Conservation (phyloP, 2,329 filamentous ascomycete species). For the Colletotrichum noveboracense region DNA sequence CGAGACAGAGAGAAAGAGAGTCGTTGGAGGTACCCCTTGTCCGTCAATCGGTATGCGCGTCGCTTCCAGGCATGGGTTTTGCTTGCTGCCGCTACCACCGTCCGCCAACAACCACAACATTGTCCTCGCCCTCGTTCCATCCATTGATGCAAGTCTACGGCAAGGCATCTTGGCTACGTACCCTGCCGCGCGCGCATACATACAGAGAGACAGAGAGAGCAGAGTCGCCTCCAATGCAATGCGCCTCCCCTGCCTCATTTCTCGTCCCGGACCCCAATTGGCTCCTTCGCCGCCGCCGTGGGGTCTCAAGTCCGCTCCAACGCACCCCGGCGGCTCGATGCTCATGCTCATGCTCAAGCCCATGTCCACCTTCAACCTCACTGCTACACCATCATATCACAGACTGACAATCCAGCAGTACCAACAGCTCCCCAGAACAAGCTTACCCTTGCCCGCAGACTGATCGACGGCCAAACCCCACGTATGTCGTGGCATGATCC, state of each 20-base stretch:
- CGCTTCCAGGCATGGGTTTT: not conserved
- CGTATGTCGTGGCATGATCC: slow-evolving; percentile 4
- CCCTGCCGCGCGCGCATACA: not conserved
- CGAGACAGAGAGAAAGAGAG: not conserved
- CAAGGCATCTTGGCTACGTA: not conserved
- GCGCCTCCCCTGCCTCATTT: slow-evolving; percentile 17
- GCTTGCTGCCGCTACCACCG: not conserved
- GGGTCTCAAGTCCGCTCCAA: not conserved
- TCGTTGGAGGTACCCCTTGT: not conserved
- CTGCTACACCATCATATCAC: not conserved
- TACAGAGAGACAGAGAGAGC: not conserved
- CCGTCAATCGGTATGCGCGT: not conserved
- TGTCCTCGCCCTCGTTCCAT: not conserved
- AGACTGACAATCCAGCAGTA: not conserved
- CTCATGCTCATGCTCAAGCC: not conserved
- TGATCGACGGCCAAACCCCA: not conserved
- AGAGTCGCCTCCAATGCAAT: slow-evolving; percentile 3
- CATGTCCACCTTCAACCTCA: not conserved
- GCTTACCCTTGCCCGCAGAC: not conserved
- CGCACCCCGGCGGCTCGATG: not conserved
- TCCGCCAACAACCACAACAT: not conserved
- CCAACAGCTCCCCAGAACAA: not conserved
- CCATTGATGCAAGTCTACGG: not conserved
- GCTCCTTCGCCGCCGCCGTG: slow-evolving; percentile 1
- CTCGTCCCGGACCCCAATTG: not conserved